These are phyloP conservation scores for Vicia sativa DNA, from an alignment of 306 rosid genomes.

Conservation along the genomic window DNA sequence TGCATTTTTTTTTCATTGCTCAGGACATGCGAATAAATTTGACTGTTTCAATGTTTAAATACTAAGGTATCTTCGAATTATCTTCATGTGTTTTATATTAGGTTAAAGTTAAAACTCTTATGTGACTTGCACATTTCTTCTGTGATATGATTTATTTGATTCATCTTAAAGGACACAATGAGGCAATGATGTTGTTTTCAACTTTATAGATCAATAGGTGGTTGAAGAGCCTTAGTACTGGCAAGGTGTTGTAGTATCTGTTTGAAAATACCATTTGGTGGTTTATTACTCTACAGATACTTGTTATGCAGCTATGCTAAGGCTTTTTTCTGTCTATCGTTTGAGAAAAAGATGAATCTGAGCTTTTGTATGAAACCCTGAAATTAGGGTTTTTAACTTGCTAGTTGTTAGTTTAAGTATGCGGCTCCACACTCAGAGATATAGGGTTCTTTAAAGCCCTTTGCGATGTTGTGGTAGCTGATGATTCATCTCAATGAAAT, in stretches of 20 bases:
- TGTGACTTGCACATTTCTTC: background rate
- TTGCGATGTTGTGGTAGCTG: background rate
- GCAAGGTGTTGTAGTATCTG: constrained; percentile 32
- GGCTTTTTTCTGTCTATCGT: constrained; percentile 12
- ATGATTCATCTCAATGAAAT: background rate
- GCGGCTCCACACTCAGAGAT: constrained; percentile 35
- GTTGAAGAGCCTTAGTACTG: constrained; percentile 19
- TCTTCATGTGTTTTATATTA: background rate
- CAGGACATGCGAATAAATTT: background rate
- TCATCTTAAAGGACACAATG: background rate
- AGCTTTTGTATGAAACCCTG: constrained; percentile 10
- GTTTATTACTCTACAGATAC: constrained; percentile 9
- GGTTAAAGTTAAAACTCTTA: background rate
- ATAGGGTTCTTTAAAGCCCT: constrained; percentile 1
- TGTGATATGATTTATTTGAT: background rate
- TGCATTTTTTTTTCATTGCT: background rate
- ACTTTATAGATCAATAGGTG: constrained; percentile 16
- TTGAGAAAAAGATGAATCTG: constrained; percentile 16
- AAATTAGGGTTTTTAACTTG: background rate
- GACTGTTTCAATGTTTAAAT: background rate
- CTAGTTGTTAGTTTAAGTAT: constrained; percentile 39
- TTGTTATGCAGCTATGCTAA: constrained; percentile 33
- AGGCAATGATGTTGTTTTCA: constrained; percentile 38
- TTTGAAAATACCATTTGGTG: constrained; percentile 7
- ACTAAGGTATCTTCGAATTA: background rate